Percentiles rank a stretch among this genome's conserved stretches.
Evolutionary conservation across 164 flowering plant genomes (phyloP).

Genomic region (Dillenia turbinata): DNA sequence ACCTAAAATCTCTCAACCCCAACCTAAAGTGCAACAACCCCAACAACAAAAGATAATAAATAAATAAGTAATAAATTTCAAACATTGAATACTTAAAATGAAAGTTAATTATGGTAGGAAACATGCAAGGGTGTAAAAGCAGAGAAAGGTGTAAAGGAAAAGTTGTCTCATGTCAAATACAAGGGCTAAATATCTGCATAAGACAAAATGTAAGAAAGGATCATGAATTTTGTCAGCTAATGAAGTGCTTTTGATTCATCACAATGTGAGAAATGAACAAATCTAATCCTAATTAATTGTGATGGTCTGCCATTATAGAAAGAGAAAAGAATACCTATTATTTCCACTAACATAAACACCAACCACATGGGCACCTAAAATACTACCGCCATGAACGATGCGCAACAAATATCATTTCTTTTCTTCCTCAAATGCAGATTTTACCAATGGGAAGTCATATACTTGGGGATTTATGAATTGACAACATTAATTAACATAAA

Average conservation of each 20-base stretch:
- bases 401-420: conserved; percentile 11
- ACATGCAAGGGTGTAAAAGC: conserved; percentile 17
- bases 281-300: conserved; percentile 5
- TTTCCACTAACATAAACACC: conserved; percentile 9
- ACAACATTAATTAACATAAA: conserved; percentile 4
- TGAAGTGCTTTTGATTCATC: conserved; percentile 12
- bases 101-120: conserved; percentile 3
- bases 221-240: neutral
- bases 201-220: conserved; percentile 21
- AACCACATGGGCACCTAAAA: conserved; percentile 15
- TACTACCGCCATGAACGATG: conserved; percentile 11
- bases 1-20: neutral
- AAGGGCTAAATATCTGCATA: conserved; percentile 14
- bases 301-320: conserved; percentile 36
- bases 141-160: conserved; percentile 13
- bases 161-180: conserved; percentile 11
- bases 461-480: conserved; percentile 13
- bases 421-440: conserved; percentile 16
- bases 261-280: conserved; percentile 2
- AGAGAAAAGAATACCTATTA: conserved; percentile 9
- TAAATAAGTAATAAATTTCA: neutral
- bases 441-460: conserved; percentile 15
- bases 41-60: neutral
- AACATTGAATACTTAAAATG: neutral
- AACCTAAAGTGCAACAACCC: conserved; percentile 16